Evolutionary conservation across 2,329 filamentous ascomycete species (phyloP).

Genomic region (Pseudogymnoascus sp.): DNA sequence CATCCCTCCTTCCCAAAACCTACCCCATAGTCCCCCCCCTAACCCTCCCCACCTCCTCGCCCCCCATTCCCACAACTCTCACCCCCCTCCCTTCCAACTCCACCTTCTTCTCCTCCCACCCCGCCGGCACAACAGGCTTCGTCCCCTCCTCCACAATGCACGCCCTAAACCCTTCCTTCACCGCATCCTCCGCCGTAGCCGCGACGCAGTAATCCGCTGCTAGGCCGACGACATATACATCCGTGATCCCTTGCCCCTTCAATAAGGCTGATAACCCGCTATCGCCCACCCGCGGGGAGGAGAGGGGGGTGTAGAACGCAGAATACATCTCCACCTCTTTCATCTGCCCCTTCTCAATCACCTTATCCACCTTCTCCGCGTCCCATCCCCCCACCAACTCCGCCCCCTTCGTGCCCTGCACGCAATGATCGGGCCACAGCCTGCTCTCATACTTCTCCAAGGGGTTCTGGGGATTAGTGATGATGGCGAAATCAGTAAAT

Average conservation of each 20-base stretch:
- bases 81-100: conserved; percentile 54
- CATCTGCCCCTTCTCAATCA: conserved; percentile 73
- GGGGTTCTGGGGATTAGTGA: conserved; percentile 59
- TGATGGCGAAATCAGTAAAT: conserved; percentile 55
- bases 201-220: conserved; percentile 88
- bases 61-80: conserved; percentile 48
- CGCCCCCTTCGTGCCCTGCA: conserved; percentile 65
- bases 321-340: conserved; percentile 84
- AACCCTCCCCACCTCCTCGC: conserved; percentile 48
- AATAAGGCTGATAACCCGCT: conserved; percentile 56
- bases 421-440: conserved; percentile 88
- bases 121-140: conserved; percentile 56
- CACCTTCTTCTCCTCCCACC: conserved; percentile 41
- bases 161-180: conserved; percentile 64
- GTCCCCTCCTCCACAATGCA: conserved; percentile 74
- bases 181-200: conserved; percentile 70
- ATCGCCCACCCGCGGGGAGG: conserved; percentile 48
- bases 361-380: conserved; percentile 45
- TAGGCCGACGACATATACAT: conserved; percentile 80
- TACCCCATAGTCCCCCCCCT: neutral
- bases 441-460: conserved; percentile 55
- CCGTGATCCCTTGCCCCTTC: conserved; percentile 50
- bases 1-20: too few species aligned
- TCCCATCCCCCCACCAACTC: conserved; percentile 67
- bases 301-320: conserved; percentile 77